A percentile compares a stretch with the other conserved stretches of the same genome.
phyloP scores from a whole-genome alignment of 1,284 basidiomycete species.

The Heterobasidion irregulare region DNA sequence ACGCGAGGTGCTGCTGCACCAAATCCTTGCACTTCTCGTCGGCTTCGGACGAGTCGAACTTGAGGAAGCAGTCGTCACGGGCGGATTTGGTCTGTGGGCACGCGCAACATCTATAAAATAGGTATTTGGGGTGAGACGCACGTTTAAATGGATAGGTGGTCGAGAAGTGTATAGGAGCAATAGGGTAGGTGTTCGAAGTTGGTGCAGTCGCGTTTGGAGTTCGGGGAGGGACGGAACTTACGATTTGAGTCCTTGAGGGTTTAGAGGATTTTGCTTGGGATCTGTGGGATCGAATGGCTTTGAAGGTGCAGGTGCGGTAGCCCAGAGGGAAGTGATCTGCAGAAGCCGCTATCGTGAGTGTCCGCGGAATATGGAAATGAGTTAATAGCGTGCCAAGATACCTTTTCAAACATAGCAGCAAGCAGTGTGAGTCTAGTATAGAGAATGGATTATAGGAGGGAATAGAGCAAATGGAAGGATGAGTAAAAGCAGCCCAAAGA shows the following conservation, averaged over 20 bases:
- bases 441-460: neutral
- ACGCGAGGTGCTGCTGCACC: constrained; percentile 75
- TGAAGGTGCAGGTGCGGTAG: constrained; percentile 19
- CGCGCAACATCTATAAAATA: constrained; percentile 72
- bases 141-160: neutral
- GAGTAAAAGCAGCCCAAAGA: neutral
- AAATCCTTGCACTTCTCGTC: constrained; percentile 76
- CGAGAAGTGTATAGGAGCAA: neutral
- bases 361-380: neutral
- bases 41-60: constrained; percentile 60
- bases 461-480: neutral
- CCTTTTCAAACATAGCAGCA: neutral
- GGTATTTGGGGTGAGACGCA: neutral
- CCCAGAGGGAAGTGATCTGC: constrained; percentile 35
- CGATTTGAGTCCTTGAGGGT: constrained; percentile 90
- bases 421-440: neutral
- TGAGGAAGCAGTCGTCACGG: constrained; percentile 91
- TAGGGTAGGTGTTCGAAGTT: neutral
- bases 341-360: neutral
- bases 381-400: neutral
- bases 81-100: constrained; percentile 90
- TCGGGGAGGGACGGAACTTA: constrained; percentile 31
- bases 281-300: constrained; percentile 55
- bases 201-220: neutral
- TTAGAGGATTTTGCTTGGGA: constrained; percentile 74